phyloP scores from a whole-genome alignment of 306 rosid species.

The Mimosa pudica region DNA sequence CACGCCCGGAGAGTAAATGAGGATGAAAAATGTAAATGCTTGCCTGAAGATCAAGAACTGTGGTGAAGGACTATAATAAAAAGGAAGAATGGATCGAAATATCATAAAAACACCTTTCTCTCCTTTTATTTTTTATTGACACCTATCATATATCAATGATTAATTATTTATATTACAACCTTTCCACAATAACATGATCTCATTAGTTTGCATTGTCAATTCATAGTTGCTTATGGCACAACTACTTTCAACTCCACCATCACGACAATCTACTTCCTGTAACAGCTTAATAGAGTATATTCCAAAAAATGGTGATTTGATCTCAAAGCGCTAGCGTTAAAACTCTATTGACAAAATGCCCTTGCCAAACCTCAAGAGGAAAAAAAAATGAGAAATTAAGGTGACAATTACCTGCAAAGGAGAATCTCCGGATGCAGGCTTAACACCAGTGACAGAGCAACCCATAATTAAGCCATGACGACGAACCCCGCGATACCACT shows the following conservation, averaged over 20 bases:
- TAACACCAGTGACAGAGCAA: conserved; percentile 72
- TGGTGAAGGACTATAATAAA: neutral
- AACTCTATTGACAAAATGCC: neutral
- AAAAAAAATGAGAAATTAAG: neutral
- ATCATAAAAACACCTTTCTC: neutral
- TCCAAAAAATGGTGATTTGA: neutral
- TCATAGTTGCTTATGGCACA: neutral
- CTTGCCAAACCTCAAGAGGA: neutral
- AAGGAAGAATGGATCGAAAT: neutral
- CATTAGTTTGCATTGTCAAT: neutral
- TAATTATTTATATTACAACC: neutral
- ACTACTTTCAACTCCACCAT: conserved; percentile 3
- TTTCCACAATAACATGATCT: neutral
- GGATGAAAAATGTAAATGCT: neutral
- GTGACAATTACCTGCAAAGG: conserved; percentile 54
- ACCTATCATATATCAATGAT: neutral
- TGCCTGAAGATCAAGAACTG: neutral
- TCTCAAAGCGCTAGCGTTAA: neutral
- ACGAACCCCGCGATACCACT: conserved; percentile 79
- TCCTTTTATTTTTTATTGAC: neutral
- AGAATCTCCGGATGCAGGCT: conserved; percentile 73
- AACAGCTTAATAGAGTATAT: neutral
- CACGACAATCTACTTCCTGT: neutral
- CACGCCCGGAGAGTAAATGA: neutral
- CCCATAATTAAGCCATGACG: conserved; percentile 79